Conservation (phyloP, 2,329 filamentous ascomycete species). For the Gliomastix tumulicola region DNA sequence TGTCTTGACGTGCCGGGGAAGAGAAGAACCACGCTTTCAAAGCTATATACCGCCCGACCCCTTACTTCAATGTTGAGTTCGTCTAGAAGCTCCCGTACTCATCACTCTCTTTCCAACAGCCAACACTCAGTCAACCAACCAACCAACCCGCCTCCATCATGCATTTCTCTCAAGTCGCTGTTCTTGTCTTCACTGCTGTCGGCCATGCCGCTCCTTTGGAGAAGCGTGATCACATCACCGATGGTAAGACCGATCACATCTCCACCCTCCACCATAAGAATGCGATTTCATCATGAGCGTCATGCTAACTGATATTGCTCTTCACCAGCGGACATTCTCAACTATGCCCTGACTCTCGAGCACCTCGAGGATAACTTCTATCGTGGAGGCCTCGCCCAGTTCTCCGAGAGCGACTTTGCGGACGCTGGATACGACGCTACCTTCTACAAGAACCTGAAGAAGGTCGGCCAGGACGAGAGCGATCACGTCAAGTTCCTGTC, state of each 20-base stretch:
- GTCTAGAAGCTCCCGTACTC: no score
- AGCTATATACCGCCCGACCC: no score
- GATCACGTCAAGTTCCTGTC: slow-evolving; percentile 51
- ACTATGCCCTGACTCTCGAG: slow-evolving; percentile 44
- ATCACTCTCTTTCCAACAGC: no score
- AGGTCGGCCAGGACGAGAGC: slow-evolving; percentile 46
- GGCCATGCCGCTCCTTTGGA: slow-evolving; percentile 1
- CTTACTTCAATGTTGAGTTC: no score
- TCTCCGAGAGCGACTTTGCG: slow-evolving; percentile 42
- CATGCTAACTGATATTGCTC: not conserved
- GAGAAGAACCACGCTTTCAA: no score
- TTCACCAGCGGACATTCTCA: slow-evolving; percentile 31
- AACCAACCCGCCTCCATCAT: no score
- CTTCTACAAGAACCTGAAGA: slow-evolving; percentile 52
- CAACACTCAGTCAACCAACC: no score
- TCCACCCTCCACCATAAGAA: not conserved
- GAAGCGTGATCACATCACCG: slow-evolving; percentile 2
- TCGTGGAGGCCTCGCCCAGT: slow-evolving; percentile 49
- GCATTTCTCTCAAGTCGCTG: no score
- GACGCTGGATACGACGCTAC: slow-evolving; percentile 39
- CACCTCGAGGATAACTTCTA: slow-evolving; percentile 59
- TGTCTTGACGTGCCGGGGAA: no score
- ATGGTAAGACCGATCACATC: slow-evolving; percentile 1
- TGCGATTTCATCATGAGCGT: not conserved
- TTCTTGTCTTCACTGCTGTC: not conserved